Evolutionary conservation across 208 protist species (phyloP), one percentile per base, ranked within the genome.

Genomic region (Porcisia hertigi): DNA sequence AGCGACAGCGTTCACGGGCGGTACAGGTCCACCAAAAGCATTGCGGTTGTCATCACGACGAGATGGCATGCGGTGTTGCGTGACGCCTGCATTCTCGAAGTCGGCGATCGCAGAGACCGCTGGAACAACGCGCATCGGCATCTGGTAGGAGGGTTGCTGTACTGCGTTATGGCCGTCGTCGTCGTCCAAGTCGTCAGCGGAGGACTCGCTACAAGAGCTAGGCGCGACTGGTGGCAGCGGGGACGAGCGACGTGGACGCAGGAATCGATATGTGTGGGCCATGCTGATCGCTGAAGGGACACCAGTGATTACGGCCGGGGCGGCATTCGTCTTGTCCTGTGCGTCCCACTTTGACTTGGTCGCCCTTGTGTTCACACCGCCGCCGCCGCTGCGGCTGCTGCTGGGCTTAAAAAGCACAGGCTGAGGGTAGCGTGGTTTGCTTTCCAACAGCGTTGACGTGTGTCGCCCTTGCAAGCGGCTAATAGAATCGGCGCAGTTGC

Each of bases 221-320:
- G 71, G 77, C 12, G 77, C 77, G 5, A 81, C 77, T 8, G 77
- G 45, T 8, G 77, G 77, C 34, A 81, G 77, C 65, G 77, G 77
- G 0, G 67, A 82, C 0, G 54, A 55, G 11, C 83, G 73, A 1
- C 75, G 67, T 36, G 69, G 80, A 0, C 76, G 73, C 45, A 73
- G 53, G 30, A 43, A 64, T 57, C 71, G 73, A 49, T 73, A 54
- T 8, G 71, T 77, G 64, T 53, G 59, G 12, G 43, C 11, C 25
- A 75, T 47, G 39, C 70, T 64, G 23, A 81, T 0, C 2, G 65
- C 25, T 2, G 77, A 76, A 0, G 77, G 65, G 2, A 69, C 60
- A 20, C 36, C 41, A 25, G 43, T n/a, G 23, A 72, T 43, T 34
- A 52, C 30, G 34, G 49, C 34, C 4, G 52, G 54, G 2, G 70